Conservation (phyloP, 2,329 filamentous ascomycete genomes). For the Incumbomyces delicatus region DNA sequence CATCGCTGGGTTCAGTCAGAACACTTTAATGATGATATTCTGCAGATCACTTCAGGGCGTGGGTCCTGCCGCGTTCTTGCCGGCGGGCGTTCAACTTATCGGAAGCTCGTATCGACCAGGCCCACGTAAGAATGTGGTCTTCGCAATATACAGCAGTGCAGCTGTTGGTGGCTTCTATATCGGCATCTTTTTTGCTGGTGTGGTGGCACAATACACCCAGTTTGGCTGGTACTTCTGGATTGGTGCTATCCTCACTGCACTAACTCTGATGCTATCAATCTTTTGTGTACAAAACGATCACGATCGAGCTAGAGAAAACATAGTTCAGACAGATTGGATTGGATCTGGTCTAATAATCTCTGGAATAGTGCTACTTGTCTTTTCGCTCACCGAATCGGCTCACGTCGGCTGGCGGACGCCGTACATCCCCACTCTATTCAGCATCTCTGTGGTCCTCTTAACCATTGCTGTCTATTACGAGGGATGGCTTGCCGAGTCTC, state of each 20-base stretch:
- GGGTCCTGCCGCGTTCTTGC: constrained; percentile 62
- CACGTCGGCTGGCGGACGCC: constrained; percentile 67
- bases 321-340: constrained; percentile 58
- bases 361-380: constrained; percentile 61
- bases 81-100: constrained; percentile 57
- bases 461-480: constrained; percentile 58
- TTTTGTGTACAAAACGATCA: constrained; percentile 43
- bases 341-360: constrained; percentile 52
- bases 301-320: constrained; percentile 26
- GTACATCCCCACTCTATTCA: constrained; percentile 58
- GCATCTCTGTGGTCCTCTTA: constrained; percentile 53
- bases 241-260: constrained; percentile 43
- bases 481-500: constrained; percentile 57
- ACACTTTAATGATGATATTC: constrained; percentile 60
- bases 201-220: constrained; percentile 43
- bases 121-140: constrained; percentile 59
- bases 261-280: constrained; percentile 37
- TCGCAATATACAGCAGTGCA: constrained; percentile 48
- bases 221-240: constrained; percentile 65
- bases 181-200: constrained; percentile 56
- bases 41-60: constrained; percentile 66
- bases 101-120: constrained; percentile 57
- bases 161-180: constrained; percentile 41
- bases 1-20: constrained; percentile 58
- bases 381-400: constrained; percentile 62